Evolutionary conservation across 345 rosid species (phyloP).

Genomic region (Citrus cavaleriei): DNA sequence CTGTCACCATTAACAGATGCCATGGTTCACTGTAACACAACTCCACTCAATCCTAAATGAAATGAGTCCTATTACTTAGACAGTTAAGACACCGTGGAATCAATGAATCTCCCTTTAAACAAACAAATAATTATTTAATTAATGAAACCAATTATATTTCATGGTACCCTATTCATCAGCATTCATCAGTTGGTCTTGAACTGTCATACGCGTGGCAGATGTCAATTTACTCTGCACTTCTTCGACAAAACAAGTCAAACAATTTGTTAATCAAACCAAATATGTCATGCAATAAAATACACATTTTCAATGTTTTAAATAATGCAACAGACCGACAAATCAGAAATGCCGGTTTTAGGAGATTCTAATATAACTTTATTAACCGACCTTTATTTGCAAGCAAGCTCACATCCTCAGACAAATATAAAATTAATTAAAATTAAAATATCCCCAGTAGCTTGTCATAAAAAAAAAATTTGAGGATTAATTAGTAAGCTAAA

Average conservation of each 20-base stretch:
- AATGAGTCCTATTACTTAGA: background rate
- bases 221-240: slow-evolving; percentile 17
- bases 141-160: background rate
- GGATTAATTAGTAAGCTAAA: slow-evolving; percentile 10
- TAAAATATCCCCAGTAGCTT: background rate
- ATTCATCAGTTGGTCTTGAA: slow-evolving; percentile 19
- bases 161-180: background rate
- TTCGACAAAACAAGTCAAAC: slow-evolving; percentile 19
- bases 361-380: slow-evolving; percentile 23
- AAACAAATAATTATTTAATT: background rate
- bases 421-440: background rate
- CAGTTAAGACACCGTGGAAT: background rate
- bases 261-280: slow-evolving; percentile 14
- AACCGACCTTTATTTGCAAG: slow-evolving; percentile 35
- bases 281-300: background rate
- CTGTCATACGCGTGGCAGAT: slow-evolving; percentile 43
- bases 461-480: background rate
- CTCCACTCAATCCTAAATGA: background rate
- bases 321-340: slow-evolving; percentile 42
- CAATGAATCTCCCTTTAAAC: background rate
- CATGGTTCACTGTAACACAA: slow-evolving; percentile 26
- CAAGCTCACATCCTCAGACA: slow-evolving; percentile 5
- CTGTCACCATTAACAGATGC: slow-evolving; percentile 20
- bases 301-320: background rate
- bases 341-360: slow-evolving; percentile 37